Conservation (phyloP, 1,284 basidiomycete genomes). For the Ganoderma boninense region DNA sequence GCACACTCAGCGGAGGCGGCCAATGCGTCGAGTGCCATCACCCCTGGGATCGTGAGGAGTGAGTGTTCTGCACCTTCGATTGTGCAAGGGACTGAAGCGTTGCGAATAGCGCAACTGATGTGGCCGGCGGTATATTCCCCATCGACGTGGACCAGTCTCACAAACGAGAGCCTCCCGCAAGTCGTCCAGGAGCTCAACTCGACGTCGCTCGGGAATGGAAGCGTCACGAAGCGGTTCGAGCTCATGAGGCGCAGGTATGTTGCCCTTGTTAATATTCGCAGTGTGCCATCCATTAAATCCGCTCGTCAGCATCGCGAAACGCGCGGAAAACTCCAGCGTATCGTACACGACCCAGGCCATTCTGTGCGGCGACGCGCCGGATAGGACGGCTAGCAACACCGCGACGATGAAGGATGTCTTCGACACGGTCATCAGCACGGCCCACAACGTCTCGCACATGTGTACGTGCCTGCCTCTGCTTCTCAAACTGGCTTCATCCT, state of each 20-base stretch:
- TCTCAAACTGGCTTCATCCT: neutral
- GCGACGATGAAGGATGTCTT: constrained; percentile 29
- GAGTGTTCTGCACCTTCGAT: neutral
- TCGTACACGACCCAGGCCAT: constrained; percentile 22
- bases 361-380: constrained; percentile 27
- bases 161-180: neutral
- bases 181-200: neutral
- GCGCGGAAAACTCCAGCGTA: constrained; percentile 6
- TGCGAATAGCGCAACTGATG: neutral
- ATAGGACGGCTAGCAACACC: constrained; percentile 18
- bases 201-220: neutral
- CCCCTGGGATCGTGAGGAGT: constrained; percentile 16
- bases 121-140: neutral
- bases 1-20: constrained; percentile 15
- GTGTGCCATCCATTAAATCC: neutral
- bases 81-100: neutral
- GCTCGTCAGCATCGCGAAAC: neutral
- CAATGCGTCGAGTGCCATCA: constrained; percentile 14
- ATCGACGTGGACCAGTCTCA: neutral
- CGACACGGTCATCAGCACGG: constrained; percentile 23
- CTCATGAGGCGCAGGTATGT: neutral
- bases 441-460: constrained; percentile 28
- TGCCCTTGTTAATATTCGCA: neutral
- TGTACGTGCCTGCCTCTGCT: constrained; percentile 21
- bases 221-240: neutral